Evolutionary conservation across 306 rosid species (phyloP).

Genomic region (Cucurbita maxima): DNA sequence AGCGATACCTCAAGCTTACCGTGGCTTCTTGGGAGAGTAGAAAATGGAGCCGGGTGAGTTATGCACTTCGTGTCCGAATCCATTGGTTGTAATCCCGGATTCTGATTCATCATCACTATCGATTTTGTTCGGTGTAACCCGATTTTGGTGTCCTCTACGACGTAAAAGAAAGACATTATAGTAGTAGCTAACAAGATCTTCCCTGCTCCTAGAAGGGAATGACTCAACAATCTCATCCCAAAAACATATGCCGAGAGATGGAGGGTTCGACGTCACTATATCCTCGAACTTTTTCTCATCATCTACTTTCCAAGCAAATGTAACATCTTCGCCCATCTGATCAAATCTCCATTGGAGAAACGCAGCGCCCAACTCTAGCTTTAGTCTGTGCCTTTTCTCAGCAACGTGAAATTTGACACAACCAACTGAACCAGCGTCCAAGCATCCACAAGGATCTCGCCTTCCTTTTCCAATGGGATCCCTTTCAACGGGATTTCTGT

Average conservation of each 20-base stretch:
- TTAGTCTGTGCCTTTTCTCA: conserved; percentile 51
- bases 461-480: conserved; percentile 93
- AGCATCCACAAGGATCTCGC: conserved; percentile 62
- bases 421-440: conserved; percentile 31
- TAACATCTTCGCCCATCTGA: conserved; percentile 52
- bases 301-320: conserved; percentile 29
- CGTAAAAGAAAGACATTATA: conserved; percentile 65
- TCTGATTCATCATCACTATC: conserved; percentile 57
- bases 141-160: conserved; percentile 61
- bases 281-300: conserved; percentile 47
- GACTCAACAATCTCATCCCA: conserved; percentile 41
- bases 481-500: conserved; percentile 43
- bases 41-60: neutral
- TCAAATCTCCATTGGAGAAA: conserved; percentile 42
- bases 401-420: conserved; percentile 61
- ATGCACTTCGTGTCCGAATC: conserved; percentile 21
- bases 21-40: conserved; percentile 8
- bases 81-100: conserved; percentile 18
- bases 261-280: conserved; percentile 29
- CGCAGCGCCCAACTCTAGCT: conserved; percentile 55
- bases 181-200: conserved; percentile 69
- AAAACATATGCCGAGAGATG: conserved; percentile 23
- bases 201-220: conserved; percentile 57
- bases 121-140: conserved; percentile 43
- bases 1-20: neutral